Evolutionary conservation across 2,329 filamentous ascomycete species (phyloP), one percentile per base, ranked within the genome.

Genomic region (Botrytis sinoallii): DNA sequence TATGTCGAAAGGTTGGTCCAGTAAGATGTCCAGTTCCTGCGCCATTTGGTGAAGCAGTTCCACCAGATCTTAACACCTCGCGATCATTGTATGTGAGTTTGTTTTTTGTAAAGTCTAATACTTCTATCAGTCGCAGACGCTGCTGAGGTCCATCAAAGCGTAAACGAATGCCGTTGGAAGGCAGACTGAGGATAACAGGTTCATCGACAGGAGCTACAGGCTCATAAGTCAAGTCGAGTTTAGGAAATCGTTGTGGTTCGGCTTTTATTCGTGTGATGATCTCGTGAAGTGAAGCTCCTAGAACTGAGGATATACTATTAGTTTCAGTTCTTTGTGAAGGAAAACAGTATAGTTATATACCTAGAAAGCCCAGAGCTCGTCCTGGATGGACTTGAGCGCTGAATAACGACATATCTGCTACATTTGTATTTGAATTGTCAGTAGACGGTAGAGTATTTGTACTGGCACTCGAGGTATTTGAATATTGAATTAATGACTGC

Each of bases 91-190:
- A 97, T 29, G 91, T 90, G 75, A 98, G 89, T 75, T 91, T 89
- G 75, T 90, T 94, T 82, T 94, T 96, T 65, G 92, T 90, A 81
- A 99, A 98, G 83, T 98, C 94, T 71, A 93, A 84, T 12, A 98
- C 90, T 82, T 99, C 96, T 78, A 99, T 93, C 75, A 99, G 85
- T 4, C 96, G 92, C 60, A 99, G 85, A 52, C 95, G 90, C 83
- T 99, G 96, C 79, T 98, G 95, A 6, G 93, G 91, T 0, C 95
- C 96, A 81, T 99, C 96, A 81, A 99, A 99, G 60, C 93, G 93
- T 71, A 99, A 85, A 20, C 95, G 92, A 44, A 99, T 83, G 42
- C 96, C 96, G 83, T 98, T 99, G 5, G 89, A 88, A 1, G 95
- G 93, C 6, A 99, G 88, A 29, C 87, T 87, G 72, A 98, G 83